These are phyloP conservation scores for Trichomonas gallinae DNA, from an alignment of 208 protist species.

Conservation along the genomic window DNA sequence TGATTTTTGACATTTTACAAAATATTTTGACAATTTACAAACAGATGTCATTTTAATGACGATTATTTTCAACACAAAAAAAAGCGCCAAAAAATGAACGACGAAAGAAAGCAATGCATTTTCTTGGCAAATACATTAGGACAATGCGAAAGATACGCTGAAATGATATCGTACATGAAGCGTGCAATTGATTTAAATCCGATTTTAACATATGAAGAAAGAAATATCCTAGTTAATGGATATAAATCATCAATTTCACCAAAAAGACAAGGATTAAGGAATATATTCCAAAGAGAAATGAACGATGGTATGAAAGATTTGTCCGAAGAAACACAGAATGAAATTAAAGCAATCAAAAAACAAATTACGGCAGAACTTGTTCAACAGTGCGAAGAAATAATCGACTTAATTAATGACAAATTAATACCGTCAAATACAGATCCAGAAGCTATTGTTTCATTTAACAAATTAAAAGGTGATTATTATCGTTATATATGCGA, in stretches of 20 bases:
- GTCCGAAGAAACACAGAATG: slow-evolving; percentile 37
- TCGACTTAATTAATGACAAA: slow-evolving; percentile 72
- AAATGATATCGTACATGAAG: not conserved
- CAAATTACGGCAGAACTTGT: slow-evolving; percentile 23
- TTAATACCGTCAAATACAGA: slow-evolving; percentile 64
- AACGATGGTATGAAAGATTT: slow-evolving; percentile 53
- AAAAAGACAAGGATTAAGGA: slow-evolving; percentile 88
- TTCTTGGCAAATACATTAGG: not conserved
- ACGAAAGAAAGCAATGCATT: not conserved
- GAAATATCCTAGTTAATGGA: slow-evolving; percentile 96
- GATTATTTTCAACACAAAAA: too few relatives aligned
- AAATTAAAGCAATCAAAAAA: not conserved
- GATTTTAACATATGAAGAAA: slow-evolving; percentile 75
- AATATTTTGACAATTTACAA: too few relatives aligned
- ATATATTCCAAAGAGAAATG: slow-evolving; percentile 38
- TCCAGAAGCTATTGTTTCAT: slow-evolving; percentile 58
- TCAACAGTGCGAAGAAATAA: slow-evolving; percentile 54
- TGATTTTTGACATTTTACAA: too few relatives aligned
- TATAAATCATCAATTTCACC: slow-evolving; percentile 99
- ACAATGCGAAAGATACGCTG: not conserved
- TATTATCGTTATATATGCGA: slow-evolving; percentile 67
- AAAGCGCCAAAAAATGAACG: too few relatives aligned
- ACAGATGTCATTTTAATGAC: too few relatives aligned
- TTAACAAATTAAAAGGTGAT: slow-evolving; percentile 61
- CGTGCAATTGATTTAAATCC: not conserved